These are phyloP conservation scores for Tetracladium setigerum DNA, from an alignment of 495 filamentous ascomycete species.

Conservation along the genomic window DNA sequence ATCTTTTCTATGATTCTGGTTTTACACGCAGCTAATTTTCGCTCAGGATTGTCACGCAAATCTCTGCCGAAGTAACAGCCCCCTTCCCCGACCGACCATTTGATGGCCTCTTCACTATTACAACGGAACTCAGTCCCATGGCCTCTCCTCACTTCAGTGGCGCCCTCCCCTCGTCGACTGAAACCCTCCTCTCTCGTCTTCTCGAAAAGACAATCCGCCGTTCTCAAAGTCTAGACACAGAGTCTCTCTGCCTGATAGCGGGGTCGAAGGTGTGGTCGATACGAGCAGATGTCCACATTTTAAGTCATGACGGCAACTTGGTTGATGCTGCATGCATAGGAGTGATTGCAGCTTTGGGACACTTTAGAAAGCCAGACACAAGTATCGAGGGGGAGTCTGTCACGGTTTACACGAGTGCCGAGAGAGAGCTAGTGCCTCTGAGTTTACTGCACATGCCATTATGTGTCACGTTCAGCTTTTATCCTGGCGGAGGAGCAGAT, in stretches of 20 bases:
- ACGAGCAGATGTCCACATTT: constrained; percentile 81
- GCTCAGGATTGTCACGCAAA: constrained; percentile 68
- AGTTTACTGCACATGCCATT: constrained; percentile 86
- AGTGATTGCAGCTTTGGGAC: constrained; percentile 76
- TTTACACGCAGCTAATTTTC: not conserved
- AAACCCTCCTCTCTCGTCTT: constrained; percentile 75
- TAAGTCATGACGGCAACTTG: constrained; percentile 82
- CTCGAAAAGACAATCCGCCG: constrained; percentile 92
- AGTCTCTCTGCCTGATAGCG: constrained; percentile 89
- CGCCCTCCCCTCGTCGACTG: constrained; percentile 71
- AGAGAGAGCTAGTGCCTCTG: constrained; percentile 82
- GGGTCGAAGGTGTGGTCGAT: constrained; percentile 85
- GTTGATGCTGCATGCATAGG: constrained; percentile 80
- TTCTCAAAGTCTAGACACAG: constrained; percentile 84
- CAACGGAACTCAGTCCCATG: constrained; percentile 87
- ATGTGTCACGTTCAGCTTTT: constrained; percentile 79
- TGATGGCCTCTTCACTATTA: constrained; percentile 88
- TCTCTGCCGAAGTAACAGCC: constrained; percentile 78
- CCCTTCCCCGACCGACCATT: constrained; percentile 86
- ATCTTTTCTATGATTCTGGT: constrained; percentile 3
- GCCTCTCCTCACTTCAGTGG: constrained; percentile 84
- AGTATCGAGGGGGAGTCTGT: constrained; percentile 74
- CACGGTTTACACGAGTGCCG: constrained; percentile 71
- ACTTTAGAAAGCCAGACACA: constrained; percentile 84
- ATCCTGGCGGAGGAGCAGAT: constrained; percentile 29